phyloP scores from a whole-genome alignment of 2,329 filamentous ascomycete species.

The Cladosporium velox region DNA sequence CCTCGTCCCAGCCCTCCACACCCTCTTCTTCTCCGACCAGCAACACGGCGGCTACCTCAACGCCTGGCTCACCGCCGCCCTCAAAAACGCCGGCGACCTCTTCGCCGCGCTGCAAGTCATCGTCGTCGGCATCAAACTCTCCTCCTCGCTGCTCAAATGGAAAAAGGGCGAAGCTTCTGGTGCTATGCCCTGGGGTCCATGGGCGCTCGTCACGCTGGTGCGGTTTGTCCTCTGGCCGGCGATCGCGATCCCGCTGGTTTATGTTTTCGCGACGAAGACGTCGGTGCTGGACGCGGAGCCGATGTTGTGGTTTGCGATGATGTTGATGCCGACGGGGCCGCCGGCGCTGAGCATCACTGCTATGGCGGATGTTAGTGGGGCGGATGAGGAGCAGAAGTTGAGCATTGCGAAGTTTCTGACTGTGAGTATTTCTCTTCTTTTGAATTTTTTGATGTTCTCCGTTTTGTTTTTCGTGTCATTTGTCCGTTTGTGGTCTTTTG shows the following conservation, averaged over 20 bases:
- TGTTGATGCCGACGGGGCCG: slow-evolving; percentile 60
- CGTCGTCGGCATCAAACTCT: slow-evolving; percentile 67
- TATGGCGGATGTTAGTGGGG: slow-evolving; percentile 52
- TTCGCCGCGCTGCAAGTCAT: slow-evolving; percentile 68
- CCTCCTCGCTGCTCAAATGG: slow-evolving; percentile 53
- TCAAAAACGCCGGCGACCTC: slow-evolving; percentile 63
- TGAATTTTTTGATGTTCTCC: background rate
- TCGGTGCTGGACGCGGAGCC: slow-evolving; percentile 57
- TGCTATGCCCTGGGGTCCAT: slow-evolving; percentile 51
- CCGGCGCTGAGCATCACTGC: slow-evolving; percentile 57
- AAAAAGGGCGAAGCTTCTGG: slow-evolving; percentile 46
- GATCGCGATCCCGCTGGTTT: slow-evolving; percentile 54
- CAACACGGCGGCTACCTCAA: slow-evolving; percentile 64
- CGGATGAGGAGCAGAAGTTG: slow-evolving; percentile 53
- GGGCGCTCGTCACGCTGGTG: slow-evolving; percentile 55
- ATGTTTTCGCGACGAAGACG: slow-evolving; percentile 56
- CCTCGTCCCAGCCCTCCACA: slow-evolving; percentile 60
- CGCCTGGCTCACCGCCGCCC: slow-evolving; percentile 64
- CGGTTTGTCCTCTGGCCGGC: slow-evolving; percentile 64
- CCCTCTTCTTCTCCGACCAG: slow-evolving; percentile 61
- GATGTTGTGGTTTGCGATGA: slow-evolving; percentile 66
- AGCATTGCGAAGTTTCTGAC: slow-evolving; percentile 56
- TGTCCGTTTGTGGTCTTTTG: too few relatives aligned
- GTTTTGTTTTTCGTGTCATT: background rate
- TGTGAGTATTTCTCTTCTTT: slow-evolving; percentile 34